phyloP scores from a whole-genome alignment of 176 grass and related monocot species.

The maize (Zea mays) region DNA sequence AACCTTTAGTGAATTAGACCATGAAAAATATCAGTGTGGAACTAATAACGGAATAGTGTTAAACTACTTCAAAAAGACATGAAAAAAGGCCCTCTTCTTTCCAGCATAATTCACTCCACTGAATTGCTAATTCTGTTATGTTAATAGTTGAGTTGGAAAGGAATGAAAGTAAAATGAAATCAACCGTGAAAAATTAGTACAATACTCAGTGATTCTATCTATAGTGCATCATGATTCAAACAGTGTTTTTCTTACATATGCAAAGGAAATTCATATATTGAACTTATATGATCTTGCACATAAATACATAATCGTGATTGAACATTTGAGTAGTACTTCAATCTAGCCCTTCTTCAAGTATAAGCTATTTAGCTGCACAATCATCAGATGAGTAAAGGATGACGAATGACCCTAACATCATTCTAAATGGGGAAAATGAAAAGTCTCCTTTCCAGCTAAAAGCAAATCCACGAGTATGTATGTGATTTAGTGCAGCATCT shows the following conservation, averaged over 20 bases:
- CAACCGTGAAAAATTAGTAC: background rate
- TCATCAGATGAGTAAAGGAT: background rate
- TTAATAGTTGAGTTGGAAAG: slow-evolving; percentile 5
- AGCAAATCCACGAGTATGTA: slow-evolving; percentile 12
- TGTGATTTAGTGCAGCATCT: background rate
- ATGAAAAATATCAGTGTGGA: slow-evolving; percentile 27
- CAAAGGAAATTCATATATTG: background rate
- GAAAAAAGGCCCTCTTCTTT: background rate
- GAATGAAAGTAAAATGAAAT: background rate
- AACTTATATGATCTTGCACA: slow-evolving; percentile 10
- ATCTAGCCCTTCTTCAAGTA: background rate
- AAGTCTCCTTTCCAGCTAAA: background rate
- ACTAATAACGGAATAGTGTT: background rate
- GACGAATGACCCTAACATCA: slow-evolving; percentile 1
- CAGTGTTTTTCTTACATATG: background rate
- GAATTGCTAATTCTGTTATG: background rate
- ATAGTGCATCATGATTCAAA: background rate
- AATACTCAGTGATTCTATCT: background rate
- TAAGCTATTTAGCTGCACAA: background rate
- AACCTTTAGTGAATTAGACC: slow-evolving; percentile 15
- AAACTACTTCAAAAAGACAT: background rate
- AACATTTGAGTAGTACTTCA: slow-evolving; percentile 1
- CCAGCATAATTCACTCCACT: background rate
- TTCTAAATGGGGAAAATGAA: background rate
- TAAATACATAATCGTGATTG: background rate